phyloP scores from a whole-genome alignment of 306 rosid species.

The Morella rubra region DNA sequence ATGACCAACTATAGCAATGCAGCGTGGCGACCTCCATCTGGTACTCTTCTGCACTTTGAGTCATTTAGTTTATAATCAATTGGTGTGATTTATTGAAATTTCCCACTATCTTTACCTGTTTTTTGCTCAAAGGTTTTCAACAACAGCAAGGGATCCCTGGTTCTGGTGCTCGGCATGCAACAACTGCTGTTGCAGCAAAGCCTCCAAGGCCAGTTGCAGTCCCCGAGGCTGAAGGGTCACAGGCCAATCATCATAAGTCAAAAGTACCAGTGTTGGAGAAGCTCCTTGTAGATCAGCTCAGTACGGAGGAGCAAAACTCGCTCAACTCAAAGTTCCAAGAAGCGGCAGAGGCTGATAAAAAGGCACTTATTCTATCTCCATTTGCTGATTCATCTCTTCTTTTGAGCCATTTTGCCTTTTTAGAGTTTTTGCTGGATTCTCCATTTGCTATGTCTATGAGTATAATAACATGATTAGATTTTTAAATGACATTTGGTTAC shows the following conservation, averaged over 20 bases:
- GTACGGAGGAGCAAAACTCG: constrained; percentile 82
- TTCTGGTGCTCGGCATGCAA: constrained; percentile 48
- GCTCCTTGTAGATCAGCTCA: constrained; percentile 71
- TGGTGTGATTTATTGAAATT: constrained; percentile 15
- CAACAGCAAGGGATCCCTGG: constrained; percentile 65
- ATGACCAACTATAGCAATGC: constrained; percentile 40
- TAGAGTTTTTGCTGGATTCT: background rate
- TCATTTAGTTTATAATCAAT: constrained; percentile 19
- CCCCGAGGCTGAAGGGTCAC: constrained; percentile 57
- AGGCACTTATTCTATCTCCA: constrained; percentile 45
- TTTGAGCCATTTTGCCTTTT: background rate
- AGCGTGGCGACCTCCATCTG: constrained; percentile 72
- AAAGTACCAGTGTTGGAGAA: constrained; percentile 86
- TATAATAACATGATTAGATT: background rate
- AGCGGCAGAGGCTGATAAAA: constrained; percentile 86
- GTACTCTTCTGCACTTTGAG: constrained; percentile 36
- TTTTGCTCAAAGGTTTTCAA: constrained; percentile 52
- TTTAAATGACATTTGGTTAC: background rate
- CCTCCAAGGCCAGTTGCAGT: constrained; percentile 64
- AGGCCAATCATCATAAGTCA: constrained; percentile 54
- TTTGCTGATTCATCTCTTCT: constrained; percentile 8
- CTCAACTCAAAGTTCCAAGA: constrained; percentile 73
- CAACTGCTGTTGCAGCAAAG: constrained; percentile 49
- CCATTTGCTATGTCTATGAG: background rate
- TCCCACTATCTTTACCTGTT: constrained; percentile 21